Conservation (phyloP, 176 grass and related monocot genomes). For the Pontederia crassipes region DNA sequence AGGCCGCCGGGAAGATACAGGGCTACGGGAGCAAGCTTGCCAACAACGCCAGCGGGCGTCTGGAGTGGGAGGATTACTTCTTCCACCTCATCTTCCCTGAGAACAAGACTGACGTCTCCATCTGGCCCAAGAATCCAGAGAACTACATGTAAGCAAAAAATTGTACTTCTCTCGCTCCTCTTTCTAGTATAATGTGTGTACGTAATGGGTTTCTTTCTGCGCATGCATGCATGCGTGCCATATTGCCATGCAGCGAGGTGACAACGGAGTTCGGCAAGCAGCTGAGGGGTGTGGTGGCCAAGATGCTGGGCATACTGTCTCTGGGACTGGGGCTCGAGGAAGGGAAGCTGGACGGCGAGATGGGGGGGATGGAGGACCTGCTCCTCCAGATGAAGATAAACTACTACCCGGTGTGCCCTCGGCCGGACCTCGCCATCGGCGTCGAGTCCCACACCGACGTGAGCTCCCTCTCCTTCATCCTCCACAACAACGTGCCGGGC, state of each 20-base stretch:
- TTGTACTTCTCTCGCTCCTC: neutral
- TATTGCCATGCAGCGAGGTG: constrained; percentile 24
- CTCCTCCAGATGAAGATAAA: constrained; percentile 88
- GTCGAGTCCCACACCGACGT: constrained; percentile 92
- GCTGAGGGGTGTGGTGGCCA: constrained; percentile 26
- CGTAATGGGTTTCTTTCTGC: neutral
- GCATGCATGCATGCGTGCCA: no score
- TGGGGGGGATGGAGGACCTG: constrained; percentile 30
- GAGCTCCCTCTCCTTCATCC: constrained; percentile 79
- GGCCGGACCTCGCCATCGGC: constrained; percentile 74
- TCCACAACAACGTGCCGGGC: constrained; percentile 77
- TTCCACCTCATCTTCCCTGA: constrained; percentile 77
- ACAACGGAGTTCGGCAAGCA: constrained; percentile 32
- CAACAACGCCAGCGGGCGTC: constrained; percentile 38
- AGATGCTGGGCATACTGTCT: constrained; percentile 56
- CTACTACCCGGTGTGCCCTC: constrained; percentile 86
- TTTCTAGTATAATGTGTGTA: neutral
- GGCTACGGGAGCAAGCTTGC: constrained; percentile 76
- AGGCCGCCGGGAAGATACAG: constrained; percentile 34
- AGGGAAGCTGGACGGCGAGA: constrained; percentile 26
- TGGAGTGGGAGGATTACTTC: constrained; percentile 93
- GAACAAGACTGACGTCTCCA: constrained; percentile 24
- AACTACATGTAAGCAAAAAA: constrained; percentile 38
- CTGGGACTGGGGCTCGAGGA: constrained; percentile 32
- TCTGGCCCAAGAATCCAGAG: constrained; percentile 43